Conservation (phyloP, 164 flowering plant genomes). For the Taxillus chinensis region DNA sequence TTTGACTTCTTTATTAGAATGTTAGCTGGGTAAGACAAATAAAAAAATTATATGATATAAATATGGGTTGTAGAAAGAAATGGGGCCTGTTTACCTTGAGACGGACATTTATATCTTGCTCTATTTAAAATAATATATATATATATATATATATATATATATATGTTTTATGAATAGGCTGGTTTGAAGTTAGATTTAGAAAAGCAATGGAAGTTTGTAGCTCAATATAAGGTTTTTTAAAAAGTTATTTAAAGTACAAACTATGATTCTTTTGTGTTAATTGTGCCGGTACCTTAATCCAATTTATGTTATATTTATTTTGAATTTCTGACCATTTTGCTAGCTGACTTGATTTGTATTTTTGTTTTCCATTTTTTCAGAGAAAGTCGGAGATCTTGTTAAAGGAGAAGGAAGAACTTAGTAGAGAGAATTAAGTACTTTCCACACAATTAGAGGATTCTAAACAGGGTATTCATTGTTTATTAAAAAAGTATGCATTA, state of each 20-base stretch:
- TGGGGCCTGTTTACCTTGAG: too few relatives aligned
- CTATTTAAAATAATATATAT: too few relatives aligned
- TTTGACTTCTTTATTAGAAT: too few relatives aligned
- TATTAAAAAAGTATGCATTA: not conserved
- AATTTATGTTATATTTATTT: too few relatives aligned
- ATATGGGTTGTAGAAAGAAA: too few relatives aligned
- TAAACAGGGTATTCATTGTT: conserved; percentile 33
- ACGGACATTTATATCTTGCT: not conserved
- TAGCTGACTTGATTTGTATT: too few relatives aligned
- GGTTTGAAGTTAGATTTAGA: conserved; percentile 40
- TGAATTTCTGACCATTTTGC: too few relatives aligned
- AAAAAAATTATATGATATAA: too few relatives aligned
- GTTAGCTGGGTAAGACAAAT: too few relatives aligned
- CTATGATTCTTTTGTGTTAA: not conserved
- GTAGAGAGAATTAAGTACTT: conserved; percentile 51
- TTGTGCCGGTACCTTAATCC: too few relatives aligned
- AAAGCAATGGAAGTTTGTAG: conserved; percentile 31
- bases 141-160: too few relatives aligned
- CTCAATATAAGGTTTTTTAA: conserved; percentile 28
- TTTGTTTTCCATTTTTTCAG: conserved; percentile 22
- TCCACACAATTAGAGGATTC: conserved; percentile 62
- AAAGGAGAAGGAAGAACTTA: conserved; percentile 63
- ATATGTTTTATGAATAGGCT: conserved; percentile 28
- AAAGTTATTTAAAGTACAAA: not conserved
- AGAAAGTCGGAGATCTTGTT: conserved; percentile 29